Percentiles rank a stretch among this genome's conserved stretches.
Evolutionary conservation across 169 alveolate species (phyloP).

Genomic region (Miamiensis avidus): DNA sequence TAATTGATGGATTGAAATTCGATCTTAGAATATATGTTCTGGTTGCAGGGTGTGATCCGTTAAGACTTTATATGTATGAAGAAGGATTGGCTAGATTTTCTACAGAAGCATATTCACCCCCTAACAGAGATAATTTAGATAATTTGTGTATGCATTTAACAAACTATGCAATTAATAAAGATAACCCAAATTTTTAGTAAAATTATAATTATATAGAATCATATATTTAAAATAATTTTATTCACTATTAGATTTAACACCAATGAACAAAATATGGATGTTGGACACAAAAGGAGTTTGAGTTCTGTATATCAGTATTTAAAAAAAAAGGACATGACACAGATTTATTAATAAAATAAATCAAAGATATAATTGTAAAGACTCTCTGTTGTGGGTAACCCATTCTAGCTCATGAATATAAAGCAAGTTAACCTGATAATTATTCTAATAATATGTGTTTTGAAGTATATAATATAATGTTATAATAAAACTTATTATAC

Average conservation of each 20-base stretch:
- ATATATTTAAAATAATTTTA: too few species aligned
- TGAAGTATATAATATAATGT: conserved; percentile 12
- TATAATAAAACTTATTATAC: too few species aligned
- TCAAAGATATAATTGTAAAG: conserved; percentile 62
- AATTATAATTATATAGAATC: not conserved
- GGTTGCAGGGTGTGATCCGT: conserved; percentile 81
- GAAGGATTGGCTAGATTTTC: conserved; percentile 84
- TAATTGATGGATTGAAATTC: conserved; percentile 78
- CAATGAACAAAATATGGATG: conserved; percentile 50
- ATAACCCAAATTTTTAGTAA: conserved; percentile 58
- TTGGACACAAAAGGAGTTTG: conserved; percentile 64
- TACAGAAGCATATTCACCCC: conserved; percentile 63
- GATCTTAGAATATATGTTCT: conserved; percentile 83
- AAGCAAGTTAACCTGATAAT: conserved; percentile 62
- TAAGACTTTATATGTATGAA: conserved; percentile 72
- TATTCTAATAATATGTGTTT: conserved; percentile 59
- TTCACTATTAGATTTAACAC: conserved; percentile 6
- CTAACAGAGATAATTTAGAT: conserved; percentile 58
- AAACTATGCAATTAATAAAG: conserved; percentile 84
- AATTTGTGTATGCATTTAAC: conserved; percentile 82
- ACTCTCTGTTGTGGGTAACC: conserved; percentile 70
- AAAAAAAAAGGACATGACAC: conserved; percentile 52
- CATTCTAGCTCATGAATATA: conserved; percentile 59
- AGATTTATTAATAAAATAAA: conserved; percentile 40
- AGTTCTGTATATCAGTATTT: conserved; percentile 18